A percentile compares a stretch with the other conserved stretches of the same genome.
Evolutionary conservation across 2,329 filamentous ascomycete species (phyloP).

Genomic region (Cercospora beticola): DNA sequence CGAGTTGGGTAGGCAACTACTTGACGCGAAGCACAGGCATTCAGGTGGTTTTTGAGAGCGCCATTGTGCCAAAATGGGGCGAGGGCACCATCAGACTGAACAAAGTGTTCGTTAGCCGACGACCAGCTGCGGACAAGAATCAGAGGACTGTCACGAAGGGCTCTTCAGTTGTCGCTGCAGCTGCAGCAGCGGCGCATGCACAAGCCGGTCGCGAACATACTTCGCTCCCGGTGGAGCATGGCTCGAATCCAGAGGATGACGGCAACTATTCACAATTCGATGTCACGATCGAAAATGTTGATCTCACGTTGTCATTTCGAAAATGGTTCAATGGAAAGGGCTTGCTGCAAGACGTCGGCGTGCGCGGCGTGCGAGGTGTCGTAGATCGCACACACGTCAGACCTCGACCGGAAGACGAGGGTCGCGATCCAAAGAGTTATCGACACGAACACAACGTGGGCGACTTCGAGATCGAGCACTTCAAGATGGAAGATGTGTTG

Average conservation of each 20-base stretch:
- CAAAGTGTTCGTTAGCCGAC: slow-evolving; percentile 91
- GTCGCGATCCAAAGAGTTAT: slow-evolving; percentile 79
- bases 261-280: slow-evolving; percentile 98
- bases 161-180: slow-evolving; percentile 78
- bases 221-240: slow-evolving; percentile 33
- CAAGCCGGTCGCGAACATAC: slow-evolving; percentile 48
- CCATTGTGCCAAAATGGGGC: slow-evolving; percentile 93
- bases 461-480: slow-evolving; percentile 95
- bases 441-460: slow-evolving; percentile 84
- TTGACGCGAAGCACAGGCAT: slow-evolving; percentile 89
- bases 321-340: slow-evolving; percentile 99
- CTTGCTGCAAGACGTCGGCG: slow-evolving; percentile 83
- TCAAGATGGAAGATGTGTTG: slow-evolving; percentile 91
- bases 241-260: slow-evolving; percentile 70
- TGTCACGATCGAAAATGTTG: slow-evolving; percentile 88
- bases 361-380: slow-evolving; percentile 89
- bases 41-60: slow-evolving; percentile 94
- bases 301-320: slow-evolving; percentile 93
- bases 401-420: slow-evolving; percentile 60
- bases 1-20: slow-evolving; percentile 92
- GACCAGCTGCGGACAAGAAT: slow-evolving; percentile 69
- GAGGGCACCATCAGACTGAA: slow-evolving; percentile 94
- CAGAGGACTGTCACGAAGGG: slow-evolving; percentile 73
- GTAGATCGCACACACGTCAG: slow-evolving; percentile 83
- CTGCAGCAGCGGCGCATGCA: slow-evolving; percentile 74